phyloP scores from a whole-genome alignment of 768 basidiomycete genomes.

The Mrakia hoshinonis region DNA sequence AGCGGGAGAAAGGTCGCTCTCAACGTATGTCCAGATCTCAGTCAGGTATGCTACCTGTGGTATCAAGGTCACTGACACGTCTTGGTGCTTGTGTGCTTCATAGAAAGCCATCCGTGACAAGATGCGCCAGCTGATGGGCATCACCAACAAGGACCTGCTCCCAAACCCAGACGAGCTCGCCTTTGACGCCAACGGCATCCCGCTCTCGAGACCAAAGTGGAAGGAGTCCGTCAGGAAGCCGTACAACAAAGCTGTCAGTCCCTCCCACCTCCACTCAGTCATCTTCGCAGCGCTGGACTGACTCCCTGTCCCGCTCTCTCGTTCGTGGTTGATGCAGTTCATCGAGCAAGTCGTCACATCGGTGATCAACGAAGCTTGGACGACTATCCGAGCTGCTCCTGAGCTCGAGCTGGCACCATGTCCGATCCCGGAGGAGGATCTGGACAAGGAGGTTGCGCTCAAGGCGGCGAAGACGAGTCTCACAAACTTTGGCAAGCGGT shows the following conservation, averaged over 20 bases:
- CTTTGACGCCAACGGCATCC: neutral
- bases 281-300: neutral
- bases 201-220: constrained; percentile 16
- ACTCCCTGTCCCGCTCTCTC: neutral
- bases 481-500: constrained; percentile 15
- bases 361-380: constrained; percentile 9
- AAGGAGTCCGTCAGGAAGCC: constrained; percentile 6
- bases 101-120: constrained; percentile 24
- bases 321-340: neutral
- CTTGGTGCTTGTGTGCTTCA: neutral
- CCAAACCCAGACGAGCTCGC: constrained; percentile 16
- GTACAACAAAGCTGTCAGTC: constrained; percentile 9
- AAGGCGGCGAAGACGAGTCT: constrained; percentile 18
- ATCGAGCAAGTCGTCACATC: neutral
- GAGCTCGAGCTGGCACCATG: neutral
- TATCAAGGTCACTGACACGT: neutral
- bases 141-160: constrained; percentile 10
- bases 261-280: neutral
- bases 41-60: neutral
- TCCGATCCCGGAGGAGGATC: constrained; percentile 13
- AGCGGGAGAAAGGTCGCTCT: constrained; percentile 11
- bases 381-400: neutral
- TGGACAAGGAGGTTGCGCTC: constrained; percentile 4
- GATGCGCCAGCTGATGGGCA: constrained; percentile 22
- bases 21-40: neutral